A percentile compares a stretch with the other conserved stretches of the same genome.
These are phyloP conservation scores for Penicillium salamii DNA, from an alignment of 495 filamentous ascomycete species.

Conservation along the genomic window DNA sequence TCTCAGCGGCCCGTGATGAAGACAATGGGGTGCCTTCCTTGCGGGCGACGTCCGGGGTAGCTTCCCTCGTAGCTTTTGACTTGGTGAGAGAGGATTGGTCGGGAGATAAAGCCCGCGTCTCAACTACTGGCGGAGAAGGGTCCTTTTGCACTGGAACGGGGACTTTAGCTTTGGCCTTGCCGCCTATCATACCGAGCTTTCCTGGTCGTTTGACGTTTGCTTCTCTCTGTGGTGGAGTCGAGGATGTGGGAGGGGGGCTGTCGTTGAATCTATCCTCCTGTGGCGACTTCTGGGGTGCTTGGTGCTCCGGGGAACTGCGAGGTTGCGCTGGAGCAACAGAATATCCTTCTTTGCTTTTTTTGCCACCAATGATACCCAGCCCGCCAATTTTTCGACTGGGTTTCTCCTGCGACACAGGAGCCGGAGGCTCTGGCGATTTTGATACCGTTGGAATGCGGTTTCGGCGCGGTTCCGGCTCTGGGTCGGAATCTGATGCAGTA, in stretches of 20 bases:
- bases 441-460: conserved; percentile 2
- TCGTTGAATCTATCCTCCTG: not conserved
- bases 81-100: not conserved
- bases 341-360: conserved; percentile 24
- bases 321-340: conserved; percentile 5
- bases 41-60: not conserved
- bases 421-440: not conserved
- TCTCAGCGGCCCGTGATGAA: conserved; percentile 8
- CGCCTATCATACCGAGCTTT: conserved; percentile 39
- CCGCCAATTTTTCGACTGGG: conserved; percentile 22
- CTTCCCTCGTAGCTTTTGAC: not conserved
- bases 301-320: not conserved
- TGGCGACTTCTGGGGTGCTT: not conserved
- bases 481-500: conserved; percentile 23
- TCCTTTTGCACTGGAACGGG: not conserved
- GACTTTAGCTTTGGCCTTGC: conserved; percentile 19
- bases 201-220: conserved; percentile 23
- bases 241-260: conserved; percentile 1
- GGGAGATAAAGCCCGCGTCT: not conserved
- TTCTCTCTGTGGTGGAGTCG: not conserved
- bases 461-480: conserved; percentile 6
- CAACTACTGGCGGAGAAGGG: not conserved
- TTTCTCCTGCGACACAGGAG: not conserved
- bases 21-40: conserved; percentile 5
- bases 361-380: conserved; percentile 40